Conservation (phyloP, 2,329 filamentous ascomycete genomes). For the Ceratocystis colombiana region DNA sequence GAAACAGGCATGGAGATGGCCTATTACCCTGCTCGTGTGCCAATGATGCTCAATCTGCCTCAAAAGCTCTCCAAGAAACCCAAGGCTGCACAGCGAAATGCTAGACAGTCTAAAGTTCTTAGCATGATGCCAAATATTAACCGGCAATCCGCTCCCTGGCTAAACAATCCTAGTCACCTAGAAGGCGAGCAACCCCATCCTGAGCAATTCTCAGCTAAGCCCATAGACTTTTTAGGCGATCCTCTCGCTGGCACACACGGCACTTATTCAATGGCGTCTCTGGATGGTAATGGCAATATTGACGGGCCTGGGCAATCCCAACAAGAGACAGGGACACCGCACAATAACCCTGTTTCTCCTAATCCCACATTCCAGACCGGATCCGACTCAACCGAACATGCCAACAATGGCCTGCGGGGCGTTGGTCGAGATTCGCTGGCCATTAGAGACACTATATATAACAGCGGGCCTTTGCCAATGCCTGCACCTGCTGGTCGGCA, state of each 20-base stretch:
- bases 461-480: conserved; percentile 8
- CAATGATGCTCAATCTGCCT: conserved; percentile 84
- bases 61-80: conserved; percentile 72
- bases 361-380: conserved; percentile 22
- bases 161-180: conserved; percentile 28
- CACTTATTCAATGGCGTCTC: conserved; percentile 8
- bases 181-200: conserved; percentile 15
- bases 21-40: conserved; percentile 90
- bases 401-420: conserved; percentile 8
- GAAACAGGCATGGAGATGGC: conserved; percentile 70
- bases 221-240: conserved; percentile 23
- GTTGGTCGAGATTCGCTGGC: neutral
- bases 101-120: conserved; percentile 63
- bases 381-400: conserved; percentile 19
- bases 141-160: conserved; percentile 32
- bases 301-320: neutral
- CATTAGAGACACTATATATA: conserved; percentile 1
- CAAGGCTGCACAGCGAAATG: conserved; percentile 52
- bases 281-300: conserved; percentile 15
- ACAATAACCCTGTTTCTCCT: neutral
- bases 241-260: conserved; percentile 11
- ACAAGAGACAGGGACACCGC: neutral
- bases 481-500: conserved; percentile 20
- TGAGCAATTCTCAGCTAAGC: conserved; percentile 15
- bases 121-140: conserved; percentile 42